A percentile compares a stretch with the other conserved stretches of the same genome.
phyloP scores from a whole-genome alignment of 2,329 filamentous ascomycete genomes.

The Dothistroma pini region DNA sequence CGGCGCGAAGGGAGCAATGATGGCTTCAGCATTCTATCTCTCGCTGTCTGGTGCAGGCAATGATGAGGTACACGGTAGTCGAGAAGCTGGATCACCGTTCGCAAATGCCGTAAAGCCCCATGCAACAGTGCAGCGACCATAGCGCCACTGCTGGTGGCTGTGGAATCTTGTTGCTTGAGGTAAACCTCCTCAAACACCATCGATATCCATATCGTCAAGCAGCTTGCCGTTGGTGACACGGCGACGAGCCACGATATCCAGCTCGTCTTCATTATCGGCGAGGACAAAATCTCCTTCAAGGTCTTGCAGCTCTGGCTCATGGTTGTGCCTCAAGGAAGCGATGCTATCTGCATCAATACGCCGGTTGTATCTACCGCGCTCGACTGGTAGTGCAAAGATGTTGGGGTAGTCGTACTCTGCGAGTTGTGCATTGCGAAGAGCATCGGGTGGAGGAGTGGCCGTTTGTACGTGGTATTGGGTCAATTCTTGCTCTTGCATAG shows the following conservation, averaged over 20 bases:
- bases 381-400: not conserved
- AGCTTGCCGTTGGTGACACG: not conserved
- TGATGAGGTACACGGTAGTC: no score
- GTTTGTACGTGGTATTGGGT: not conserved
- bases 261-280: not conserved
- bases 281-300: not conserved
- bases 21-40: no score
- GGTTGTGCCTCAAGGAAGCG: not conserved
- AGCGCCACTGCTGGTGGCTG: no score
- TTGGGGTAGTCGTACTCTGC: not conserved
- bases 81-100: no score
- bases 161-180: no score
- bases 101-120: no score
- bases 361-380: not conserved
- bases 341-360: not conserved
- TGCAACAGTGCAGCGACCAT: no score
- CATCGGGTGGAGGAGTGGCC: no score
- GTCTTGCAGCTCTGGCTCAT: not conserved
- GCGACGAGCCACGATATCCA: not conserved
- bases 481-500: not conserved
- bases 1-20: no score
- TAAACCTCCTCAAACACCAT: not conserved
- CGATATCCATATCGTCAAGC: slow-evolving; percentile 1
- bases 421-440: not conserved
- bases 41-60: no score